Evolutionary conservation across 2,329 filamentous ascomycete genomes (phyloP).

Genomic region (Thermomyces lanuginosus): DNA sequence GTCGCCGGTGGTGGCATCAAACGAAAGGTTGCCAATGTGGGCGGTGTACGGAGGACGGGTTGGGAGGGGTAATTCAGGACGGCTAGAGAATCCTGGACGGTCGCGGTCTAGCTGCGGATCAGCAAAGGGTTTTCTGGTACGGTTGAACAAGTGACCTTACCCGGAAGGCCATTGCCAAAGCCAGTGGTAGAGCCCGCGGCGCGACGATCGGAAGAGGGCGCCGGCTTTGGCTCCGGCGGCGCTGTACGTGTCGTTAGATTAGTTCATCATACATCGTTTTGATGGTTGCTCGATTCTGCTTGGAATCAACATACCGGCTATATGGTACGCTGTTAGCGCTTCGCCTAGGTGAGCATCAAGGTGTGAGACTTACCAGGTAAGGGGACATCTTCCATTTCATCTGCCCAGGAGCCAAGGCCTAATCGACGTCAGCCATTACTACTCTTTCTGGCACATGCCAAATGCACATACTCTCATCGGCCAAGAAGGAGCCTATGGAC

Average conservation of each 20-base stretch:
- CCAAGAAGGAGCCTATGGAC: slow-evolving; percentile 91
- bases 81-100: slow-evolving; percentile 24
- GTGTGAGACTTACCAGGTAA: slow-evolving; percentile 47
- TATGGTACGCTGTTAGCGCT: slow-evolving; percentile 8
- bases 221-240: slow-evolving; percentile 27
- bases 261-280: neutral
- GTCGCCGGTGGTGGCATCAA: slow-evolving; percentile 72
- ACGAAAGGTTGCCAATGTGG: slow-evolving; percentile 90
- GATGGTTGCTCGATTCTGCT: neutral
- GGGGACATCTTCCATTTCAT: slow-evolving; percentile 84
- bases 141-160: slow-evolving; percentile 10
- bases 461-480: slow-evolving; percentile 60
- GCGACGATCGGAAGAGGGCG: slow-evolving; percentile 34
- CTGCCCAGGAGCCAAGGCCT: slow-evolving; percentile 87
- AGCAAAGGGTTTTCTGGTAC: slow-evolving; percentile 7
- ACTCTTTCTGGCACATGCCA: slow-evolving; percentile 4
- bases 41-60: slow-evolving; percentile 89
- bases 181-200: slow-evolving; percentile 26
- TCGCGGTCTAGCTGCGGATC: slow-evolving; percentile 17
- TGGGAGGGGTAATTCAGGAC: slow-evolving; percentile 68
- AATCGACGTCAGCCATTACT: slow-evolving; percentile 15
- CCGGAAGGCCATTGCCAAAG: slow-evolving; percentile 22
- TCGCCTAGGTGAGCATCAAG: slow-evolving; percentile 4
- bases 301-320: slow-evolving; percentile 15
- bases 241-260: slow-evolving; percentile 4